Percentiles rank a stretch among this genome's conserved stretches.
Conservation (phyloP, 1,139 yeast species). For the Trichomonascaceae sp. region DNA sequence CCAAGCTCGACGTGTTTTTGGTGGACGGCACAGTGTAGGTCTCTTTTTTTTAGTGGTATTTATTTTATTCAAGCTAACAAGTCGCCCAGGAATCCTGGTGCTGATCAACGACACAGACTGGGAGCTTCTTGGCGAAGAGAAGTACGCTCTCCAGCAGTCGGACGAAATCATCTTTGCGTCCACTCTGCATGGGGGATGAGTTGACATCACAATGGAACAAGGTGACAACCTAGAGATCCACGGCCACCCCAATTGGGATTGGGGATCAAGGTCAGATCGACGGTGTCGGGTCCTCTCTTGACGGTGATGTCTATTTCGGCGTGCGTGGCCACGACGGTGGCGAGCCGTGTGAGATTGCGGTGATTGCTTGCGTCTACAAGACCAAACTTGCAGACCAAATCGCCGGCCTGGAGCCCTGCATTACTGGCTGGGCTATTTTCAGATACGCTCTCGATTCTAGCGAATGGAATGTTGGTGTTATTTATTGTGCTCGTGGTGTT, state of each 20-base stretch:
- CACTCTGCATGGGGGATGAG: slow-evolving; percentile 85
- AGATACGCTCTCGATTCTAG: slow-evolving; percentile 34
- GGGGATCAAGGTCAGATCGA: slow-evolving; percentile 36
- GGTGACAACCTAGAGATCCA: slow-evolving; percentile 63
- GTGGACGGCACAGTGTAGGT: slow-evolving; percentile 49
- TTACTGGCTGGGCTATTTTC: slow-evolving; percentile 20
- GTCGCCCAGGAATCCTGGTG: slow-evolving; percentile 86
- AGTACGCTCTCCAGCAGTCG: slow-evolving; percentile 56
- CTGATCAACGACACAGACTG: slow-evolving; percentile 91
- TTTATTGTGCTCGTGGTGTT: slow-evolving; percentile 1
- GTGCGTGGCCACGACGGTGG: slow-evolving; percentile 17
- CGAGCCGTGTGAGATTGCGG: slow-evolving; percentile 31
- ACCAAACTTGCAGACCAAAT: slow-evolving; percentile 41
- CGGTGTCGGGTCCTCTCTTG: slow-evolving; percentile 21
- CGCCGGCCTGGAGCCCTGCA: slow-evolving; percentile 29
- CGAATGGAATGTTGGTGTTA: slow-evolving; percentile 28
- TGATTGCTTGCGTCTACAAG: slow-evolving; percentile 42
- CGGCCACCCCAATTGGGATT: slow-evolving; percentile 51
- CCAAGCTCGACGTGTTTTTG: slow-evolving; percentile 58
- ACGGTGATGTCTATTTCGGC: slow-evolving; percentile 20
- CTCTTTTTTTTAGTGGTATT: not conserved
- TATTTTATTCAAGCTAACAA: slow-evolving; percentile 15
- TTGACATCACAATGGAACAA: slow-evolving; percentile 32
- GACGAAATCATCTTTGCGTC: slow-evolving; percentile 82
- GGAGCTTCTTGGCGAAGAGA: slow-evolving; percentile 89